These are phyloP conservation scores for Pyrenochaeta sp. DNA, from an alignment of 2,329 filamentous ascomycete genomes.

Conservation along the genomic window DNA sequence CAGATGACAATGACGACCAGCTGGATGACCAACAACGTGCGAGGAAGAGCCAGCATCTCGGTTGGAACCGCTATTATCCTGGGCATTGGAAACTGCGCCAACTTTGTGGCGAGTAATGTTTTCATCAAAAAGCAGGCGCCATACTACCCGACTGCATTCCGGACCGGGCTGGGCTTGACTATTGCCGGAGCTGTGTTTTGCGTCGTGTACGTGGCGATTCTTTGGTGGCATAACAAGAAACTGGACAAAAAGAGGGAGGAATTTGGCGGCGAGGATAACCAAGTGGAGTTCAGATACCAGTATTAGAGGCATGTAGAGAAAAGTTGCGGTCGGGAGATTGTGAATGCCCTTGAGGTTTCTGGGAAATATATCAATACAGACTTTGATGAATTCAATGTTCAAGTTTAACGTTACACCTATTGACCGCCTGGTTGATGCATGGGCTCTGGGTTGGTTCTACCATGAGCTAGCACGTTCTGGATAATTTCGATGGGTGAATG, in stretches of 20 bases:
- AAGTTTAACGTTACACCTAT: too few relatives aligned
- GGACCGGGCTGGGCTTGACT: constrained; percentile 45
- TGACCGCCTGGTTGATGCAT: too few relatives aligned
- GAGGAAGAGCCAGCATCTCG: constrained; percentile 32
- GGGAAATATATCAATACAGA: too few relatives aligned
- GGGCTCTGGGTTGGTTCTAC: too few relatives aligned
- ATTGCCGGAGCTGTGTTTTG: constrained; percentile 29
- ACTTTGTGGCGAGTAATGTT: constrained; percentile 60
- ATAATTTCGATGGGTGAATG: too few relatives aligned
- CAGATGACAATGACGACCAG: constrained; percentile 60
- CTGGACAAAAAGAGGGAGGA: constrained; percentile 43
- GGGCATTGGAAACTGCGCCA: constrained; percentile 61
- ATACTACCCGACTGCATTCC: constrained; percentile 37
- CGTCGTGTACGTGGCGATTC: constrained; percentile 51
- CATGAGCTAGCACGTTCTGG: too few relatives aligned
- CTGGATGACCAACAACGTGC: constrained; percentile 64
- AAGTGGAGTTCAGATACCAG: constrained; percentile 33
- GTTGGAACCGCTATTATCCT: constrained; percentile 31
- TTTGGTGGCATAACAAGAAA: constrained; percentile 58
- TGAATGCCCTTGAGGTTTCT: neutral
- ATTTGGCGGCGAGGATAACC: constrained; percentile 27
- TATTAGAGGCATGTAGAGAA: constrained; percentile 18
- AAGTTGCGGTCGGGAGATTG: neutral
- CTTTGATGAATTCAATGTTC: too few relatives aligned
- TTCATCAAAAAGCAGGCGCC: constrained; percentile 38